Percentiles rank a stretch among this genome's conserved stretches.
phyloP scores from a whole-genome alignment of 441 rosid species.

The Gossypium trilobum region DNA sequence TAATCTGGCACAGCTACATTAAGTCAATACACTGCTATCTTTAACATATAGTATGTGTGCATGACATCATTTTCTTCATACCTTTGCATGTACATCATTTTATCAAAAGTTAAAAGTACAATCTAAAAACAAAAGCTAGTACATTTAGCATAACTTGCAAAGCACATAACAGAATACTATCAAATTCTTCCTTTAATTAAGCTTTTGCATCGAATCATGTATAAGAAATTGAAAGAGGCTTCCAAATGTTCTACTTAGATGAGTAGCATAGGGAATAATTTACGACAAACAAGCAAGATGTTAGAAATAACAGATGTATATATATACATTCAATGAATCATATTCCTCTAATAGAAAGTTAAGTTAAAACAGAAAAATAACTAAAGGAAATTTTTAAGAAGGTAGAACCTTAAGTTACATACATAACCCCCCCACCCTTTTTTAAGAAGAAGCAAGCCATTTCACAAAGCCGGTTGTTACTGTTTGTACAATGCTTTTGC shows the following conservation, averaged over 20 bases:
- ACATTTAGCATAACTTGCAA: neutral
- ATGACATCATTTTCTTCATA: neutral
- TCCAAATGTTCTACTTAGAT: neutral
- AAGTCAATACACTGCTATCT: neutral
- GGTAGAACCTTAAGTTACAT: neutral
- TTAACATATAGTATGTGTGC: conserved; percentile 1
- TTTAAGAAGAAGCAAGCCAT: neutral
- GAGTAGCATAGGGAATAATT: neutral
- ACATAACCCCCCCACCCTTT: neutral
- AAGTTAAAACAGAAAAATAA: neutral
- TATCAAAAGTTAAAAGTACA: neutral
- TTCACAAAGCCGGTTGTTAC: neutral
- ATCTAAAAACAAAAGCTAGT: neutral
- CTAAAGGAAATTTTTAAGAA: neutral
- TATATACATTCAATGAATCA: neutral
- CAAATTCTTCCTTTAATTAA: neutral
- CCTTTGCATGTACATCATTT: neutral
- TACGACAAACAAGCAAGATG: neutral
- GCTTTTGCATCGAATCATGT: neutral
- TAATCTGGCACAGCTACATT: neutral
- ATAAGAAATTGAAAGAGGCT: neutral
- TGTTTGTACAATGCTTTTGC: neutral
- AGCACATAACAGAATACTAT: conserved; percentile 2
- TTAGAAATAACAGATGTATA: neutral
- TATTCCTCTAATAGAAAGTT: neutral